Evolutionary conservation across 2,329 filamentous ascomycete species (phyloP), one percentile per base, ranked within the genome.

Genomic region (Fonsecaea nubica): DNA sequence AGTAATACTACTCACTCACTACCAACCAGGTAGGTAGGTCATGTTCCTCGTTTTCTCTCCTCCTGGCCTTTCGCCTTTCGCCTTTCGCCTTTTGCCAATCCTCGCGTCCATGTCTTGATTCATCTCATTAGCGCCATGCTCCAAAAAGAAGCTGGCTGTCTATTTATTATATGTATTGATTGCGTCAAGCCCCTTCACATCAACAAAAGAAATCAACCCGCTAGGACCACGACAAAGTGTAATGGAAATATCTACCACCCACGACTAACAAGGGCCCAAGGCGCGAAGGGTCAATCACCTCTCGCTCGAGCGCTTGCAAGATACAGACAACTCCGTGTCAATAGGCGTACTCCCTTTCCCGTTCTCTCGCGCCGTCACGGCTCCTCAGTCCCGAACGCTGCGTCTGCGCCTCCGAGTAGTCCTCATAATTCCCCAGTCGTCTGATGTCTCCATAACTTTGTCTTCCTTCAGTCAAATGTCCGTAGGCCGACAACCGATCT

Each of bases 371-470:
- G 12, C 33, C 58, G 4, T 61, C 58, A 10, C 68, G 62, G 42
- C 50, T 64, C 42, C 65, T 60, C 42, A 63, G 57, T 13, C 45
- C 53, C 6, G 64, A 65, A 25, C 36, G 54, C 9, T 35, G 58
- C 42, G 45, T 61, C 48, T 66, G 66, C 25, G 64, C 36, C n/a
- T 69, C 68, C 2, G 58, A 30, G 57, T 66, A 70, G 5, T 70
- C 68, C 40, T 70, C 68, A 54, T 69, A 69, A 30, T 40, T 65
- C 10, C 63, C 62, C 15, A 69, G 18, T 48, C 69, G 68, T 42
- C 69, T 45, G n/a, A 69, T 59, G 53, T 71, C 69, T 8, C 69
- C 67, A 45, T 71, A 71, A 35, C 69, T 66, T 4, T 68, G 64
- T 18, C 64, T 59, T 15, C 57, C 53, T 38, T 71, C 66, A 53